Conservation (phyloP, 495 filamentous ascomycete genomes). For the Neurospora terricola region DNA sequence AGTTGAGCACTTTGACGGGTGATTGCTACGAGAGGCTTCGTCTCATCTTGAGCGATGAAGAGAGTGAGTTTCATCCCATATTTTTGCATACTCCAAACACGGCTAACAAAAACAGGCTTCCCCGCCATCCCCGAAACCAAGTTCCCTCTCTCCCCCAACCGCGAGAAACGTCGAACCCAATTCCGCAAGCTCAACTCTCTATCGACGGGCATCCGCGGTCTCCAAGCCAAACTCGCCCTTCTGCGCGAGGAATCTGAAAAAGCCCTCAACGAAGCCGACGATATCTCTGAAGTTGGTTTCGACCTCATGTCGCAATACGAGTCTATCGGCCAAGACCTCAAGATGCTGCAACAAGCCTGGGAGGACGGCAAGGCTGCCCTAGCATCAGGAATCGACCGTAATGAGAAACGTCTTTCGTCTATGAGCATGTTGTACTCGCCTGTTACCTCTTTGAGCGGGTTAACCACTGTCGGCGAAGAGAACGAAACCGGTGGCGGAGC, state of each 20-base stretch:
- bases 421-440: conserved; percentile 65
- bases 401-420: conserved; percentile 60
- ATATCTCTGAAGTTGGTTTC: conserved; percentile 61
- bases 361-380: conserved; percentile 72
- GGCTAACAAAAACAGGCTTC: conserved; percentile 23
- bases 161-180: conserved; percentile 74
- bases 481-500: conserved; percentile 36
- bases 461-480: conserved; percentile 69
- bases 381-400: conserved; percentile 60
- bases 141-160: conserved; percentile 58
- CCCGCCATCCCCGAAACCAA: conserved; percentile 45
- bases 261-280: conserved; percentile 61
- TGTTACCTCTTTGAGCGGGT: conserved; percentile 67
- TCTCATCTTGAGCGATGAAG: conserved; percentile 68
- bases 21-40: conserved; percentile 46
- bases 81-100: conserved; percentile 2
- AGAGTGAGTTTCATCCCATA: conserved; percentile 46
- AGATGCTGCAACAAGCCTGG: conserved; percentile 80
- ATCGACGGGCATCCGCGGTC: conserved; percentile 79
- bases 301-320: conserved; percentile 85
- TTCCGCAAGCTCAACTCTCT: conserved; percentile 77
- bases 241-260: conserved; percentile 81
- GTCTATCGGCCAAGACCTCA: conserved; percentile 80
- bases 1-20: conserved; percentile 48
- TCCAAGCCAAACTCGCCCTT: conserved; percentile 92